Evolutionary conservation across 768 basidiomycete genomes (phyloP).

Genomic region (Strobilomyces echinocephalus): DNA sequence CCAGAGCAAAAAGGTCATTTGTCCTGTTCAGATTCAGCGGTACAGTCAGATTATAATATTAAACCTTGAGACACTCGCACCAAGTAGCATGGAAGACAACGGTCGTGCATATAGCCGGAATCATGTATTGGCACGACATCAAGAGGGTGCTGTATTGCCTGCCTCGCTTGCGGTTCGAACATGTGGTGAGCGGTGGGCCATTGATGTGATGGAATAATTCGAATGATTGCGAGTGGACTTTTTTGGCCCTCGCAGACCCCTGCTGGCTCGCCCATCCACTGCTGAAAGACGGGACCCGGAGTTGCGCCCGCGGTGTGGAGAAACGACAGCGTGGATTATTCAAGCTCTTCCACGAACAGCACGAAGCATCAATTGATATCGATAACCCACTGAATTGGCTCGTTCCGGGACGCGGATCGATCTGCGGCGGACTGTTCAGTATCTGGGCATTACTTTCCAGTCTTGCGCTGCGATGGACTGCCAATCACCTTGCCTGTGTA

Average conservation of each 20-base stretch:
- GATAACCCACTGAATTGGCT: background rate
- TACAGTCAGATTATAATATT: too few relatives aligned
- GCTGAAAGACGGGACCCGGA: background rate
- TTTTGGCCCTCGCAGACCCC: background rate
- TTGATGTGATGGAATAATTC: too few relatives aligned
- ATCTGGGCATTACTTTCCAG: constrained; percentile 10
- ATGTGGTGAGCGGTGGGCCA: too few relatives aligned
- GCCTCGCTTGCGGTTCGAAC: too few relatives aligned
- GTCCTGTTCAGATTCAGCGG: too few relatives aligned
- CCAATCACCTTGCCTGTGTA: constrained; percentile 4
- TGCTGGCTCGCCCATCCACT: background rate
- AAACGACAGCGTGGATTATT: constrained; percentile 1
- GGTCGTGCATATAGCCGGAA: too few relatives aligned
- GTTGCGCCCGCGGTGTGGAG: constrained; percentile 11
- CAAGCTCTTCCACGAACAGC: constrained; percentile 3
- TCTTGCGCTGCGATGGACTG: constrained; percentile 3
- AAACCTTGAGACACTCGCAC: too few relatives aligned
- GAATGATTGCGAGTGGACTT: too few relatives aligned
- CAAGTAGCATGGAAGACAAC: too few relatives aligned
- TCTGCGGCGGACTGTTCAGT: constrained; percentile 1
- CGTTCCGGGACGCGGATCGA: constrained; percentile 4
- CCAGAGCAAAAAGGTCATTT: too few relatives aligned
- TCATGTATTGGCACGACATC: too few relatives aligned
- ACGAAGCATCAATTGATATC: constrained; percentile 1
- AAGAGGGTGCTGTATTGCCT: too few relatives aligned